phyloP scores from a whole-genome alignment of 164 flowering plant species.

The Echeveria elegans region DNA sequence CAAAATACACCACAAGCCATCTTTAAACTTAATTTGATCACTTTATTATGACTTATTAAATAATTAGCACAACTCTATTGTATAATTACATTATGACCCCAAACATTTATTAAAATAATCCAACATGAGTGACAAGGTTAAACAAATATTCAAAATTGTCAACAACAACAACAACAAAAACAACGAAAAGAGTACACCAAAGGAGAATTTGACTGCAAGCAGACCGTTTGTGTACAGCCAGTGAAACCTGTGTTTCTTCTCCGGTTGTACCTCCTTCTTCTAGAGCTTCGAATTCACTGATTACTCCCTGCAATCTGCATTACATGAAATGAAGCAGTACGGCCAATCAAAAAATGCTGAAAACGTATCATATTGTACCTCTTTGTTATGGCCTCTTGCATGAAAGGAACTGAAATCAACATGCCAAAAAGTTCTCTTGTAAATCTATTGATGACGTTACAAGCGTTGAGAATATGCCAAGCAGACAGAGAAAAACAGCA shows the following conservation, averaged over 20 bases:
- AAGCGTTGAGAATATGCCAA: constrained; percentile 43
- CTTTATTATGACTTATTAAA: no score
- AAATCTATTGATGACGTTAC: constrained; percentile 35
- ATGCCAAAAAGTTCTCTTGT: constrained; percentile 54
- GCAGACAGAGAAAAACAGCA: constrained; percentile 29
- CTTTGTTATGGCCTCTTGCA: constrained; percentile 50
- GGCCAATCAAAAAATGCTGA: not conserved
- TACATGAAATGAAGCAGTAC: not conserved
- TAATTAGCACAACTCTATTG: no score
- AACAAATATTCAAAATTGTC: no score
- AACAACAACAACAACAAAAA: no score
- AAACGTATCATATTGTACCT: constrained; percentile 17
- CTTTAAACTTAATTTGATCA: no score
- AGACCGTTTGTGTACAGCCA: constrained; percentile 49
- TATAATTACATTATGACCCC: no score
- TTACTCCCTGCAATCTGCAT: constrained; percentile 40
- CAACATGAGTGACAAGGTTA: no score
- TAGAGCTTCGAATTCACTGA: constrained; percentile 33
- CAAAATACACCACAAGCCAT: no score
- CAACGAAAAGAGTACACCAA: constrained; percentile 42
- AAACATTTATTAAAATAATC: no score
- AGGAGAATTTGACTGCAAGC: constrained; percentile 35
- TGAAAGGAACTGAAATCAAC: constrained; percentile 48
- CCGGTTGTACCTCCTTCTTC: constrained; percentile 18
- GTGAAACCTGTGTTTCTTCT: constrained; percentile 26